Evolutionary conservation across 2,329 filamentous ascomycete species (phyloP).

Genomic region (Chaetomiaceae sp.): DNA sequence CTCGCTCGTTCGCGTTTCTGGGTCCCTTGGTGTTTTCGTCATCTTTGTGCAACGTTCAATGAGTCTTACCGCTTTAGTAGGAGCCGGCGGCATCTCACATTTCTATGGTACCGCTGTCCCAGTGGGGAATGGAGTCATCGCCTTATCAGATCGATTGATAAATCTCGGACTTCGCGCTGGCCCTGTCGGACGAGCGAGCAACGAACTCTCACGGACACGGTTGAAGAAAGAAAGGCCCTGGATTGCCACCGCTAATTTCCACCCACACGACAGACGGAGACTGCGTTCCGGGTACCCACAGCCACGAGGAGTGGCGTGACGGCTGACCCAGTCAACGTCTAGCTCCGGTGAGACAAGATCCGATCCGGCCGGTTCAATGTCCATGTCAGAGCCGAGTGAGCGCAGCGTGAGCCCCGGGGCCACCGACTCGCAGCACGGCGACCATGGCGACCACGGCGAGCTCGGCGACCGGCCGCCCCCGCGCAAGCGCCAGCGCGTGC

Average conservation of each 20-base stretch:
- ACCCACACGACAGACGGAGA: too few species aligned
- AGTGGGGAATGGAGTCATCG: too few species aligned
- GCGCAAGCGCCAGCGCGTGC: conserved; percentile 53
- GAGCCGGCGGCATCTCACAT: neutral
- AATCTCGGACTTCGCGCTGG: conserved; percentile 9
- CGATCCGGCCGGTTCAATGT: too few species aligned
- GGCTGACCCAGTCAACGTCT: too few species aligned
- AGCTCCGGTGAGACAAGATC: conserved; percentile 16
- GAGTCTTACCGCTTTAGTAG: neutral
- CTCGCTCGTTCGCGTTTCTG: neutral
- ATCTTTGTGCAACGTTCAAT: conserved; percentile 1
- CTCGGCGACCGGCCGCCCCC: conserved; percentile 31
- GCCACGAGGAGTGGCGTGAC: conserved; percentile 7
- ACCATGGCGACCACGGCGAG: conserved; percentile 5
- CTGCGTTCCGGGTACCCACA: too few species aligned
- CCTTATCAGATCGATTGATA: conserved; percentile 22
- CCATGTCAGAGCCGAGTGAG: conserved; percentile 26
- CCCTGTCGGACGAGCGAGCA: too few species aligned
- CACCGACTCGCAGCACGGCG: conserved; percentile 12
- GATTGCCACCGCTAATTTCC: conserved; percentile 2
- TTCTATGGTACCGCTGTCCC: too few species aligned
- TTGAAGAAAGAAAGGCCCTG: conserved; percentile 3
- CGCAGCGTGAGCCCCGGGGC: conserved; percentile 20
- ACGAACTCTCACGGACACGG: too few species aligned
- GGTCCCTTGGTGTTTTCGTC: too few species aligned